These are phyloP conservation scores for Globisporangium mamillatum DNA, from an alignment of 352 stramenopile species.

Conservation along the genomic window DNA sequence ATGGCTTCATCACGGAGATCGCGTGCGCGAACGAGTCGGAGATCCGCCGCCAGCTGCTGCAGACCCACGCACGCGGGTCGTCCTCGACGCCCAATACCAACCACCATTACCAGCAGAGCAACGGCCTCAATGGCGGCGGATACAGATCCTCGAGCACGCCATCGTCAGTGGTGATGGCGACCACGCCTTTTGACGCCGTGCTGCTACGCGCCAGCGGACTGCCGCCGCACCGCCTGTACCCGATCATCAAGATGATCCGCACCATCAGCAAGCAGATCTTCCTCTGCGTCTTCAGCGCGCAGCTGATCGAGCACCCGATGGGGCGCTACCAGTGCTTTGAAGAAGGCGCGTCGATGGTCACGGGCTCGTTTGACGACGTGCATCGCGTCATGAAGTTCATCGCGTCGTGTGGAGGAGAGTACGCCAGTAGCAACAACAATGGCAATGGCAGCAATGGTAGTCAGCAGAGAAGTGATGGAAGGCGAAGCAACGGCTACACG, in stretches of 20 bases:
- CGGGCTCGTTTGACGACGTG: constrained; percentile 59
- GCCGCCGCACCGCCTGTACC: constrained; percentile 42
- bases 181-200: constrained; percentile 59
- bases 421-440: background rate
- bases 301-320: constrained; percentile 66
- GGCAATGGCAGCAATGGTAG: constrained; percentile 17
- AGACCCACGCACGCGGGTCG: constrained; percentile 36
- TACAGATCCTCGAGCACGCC: background rate
- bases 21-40: constrained; percentile 58
- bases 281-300: constrained; percentile 79
- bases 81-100: constrained; percentile 16
- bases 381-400: constrained; percentile 69
- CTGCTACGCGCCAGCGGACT: constrained; percentile 63
- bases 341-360: constrained; percentile 81
- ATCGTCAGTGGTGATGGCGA: background rate
- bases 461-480: constrained; percentile 9
- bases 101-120: constrained; percentile 20
- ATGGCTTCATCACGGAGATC: constrained; percentile 72
- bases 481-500: constrained; percentile 26
- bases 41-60: constrained; percentile 56
- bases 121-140: constrained; percentile 1
- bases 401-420: constrained; percentile 31
- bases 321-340: constrained; percentile 77
- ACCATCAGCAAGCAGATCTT: constrained; percentile 83
- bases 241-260: constrained; percentile 57